phyloP scores from a whole-genome alignment of 768 basidiomycete genomes.

The Coprinellus micaceus region DNA sequence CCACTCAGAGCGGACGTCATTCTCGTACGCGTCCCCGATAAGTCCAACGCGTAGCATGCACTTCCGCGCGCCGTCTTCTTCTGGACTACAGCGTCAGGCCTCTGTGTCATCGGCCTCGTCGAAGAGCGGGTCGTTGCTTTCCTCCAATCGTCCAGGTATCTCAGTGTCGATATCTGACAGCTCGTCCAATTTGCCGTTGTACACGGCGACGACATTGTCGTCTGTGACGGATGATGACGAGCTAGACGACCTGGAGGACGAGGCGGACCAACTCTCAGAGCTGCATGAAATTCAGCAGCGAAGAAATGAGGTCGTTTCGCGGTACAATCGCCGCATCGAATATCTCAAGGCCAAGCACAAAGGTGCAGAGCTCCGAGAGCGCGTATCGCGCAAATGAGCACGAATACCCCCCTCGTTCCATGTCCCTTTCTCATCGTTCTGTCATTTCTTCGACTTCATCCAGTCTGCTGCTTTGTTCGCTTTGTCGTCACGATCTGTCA shows the following conservation, averaged over 20 bases:
- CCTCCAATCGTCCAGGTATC: slow-evolving; percentile 28
- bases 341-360: slow-evolving; percentile 73
- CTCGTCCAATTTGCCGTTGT: slow-evolving; percentile 40
- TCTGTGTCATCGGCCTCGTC: slow-evolving; percentile 57
- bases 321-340: slow-evolving; percentile 70
- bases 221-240: slow-evolving; percentile 29
- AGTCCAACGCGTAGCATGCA: slow-evolving; percentile 18
- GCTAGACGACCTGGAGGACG: slow-evolving; percentile 21
- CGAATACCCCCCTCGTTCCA: background rate
- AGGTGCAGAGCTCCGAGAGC: slow-evolving; percentile 65
- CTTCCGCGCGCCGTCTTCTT: slow-evolving; percentile 20
- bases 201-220: slow-evolving; percentile 18
- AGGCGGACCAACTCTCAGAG: slow-evolving; percentile 24
- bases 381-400: slow-evolving; percentile 28
- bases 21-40: slow-evolving; percentile 42
- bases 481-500: background rate
- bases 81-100: slow-evolving; percentile 40
- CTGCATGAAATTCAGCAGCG: slow-evolving; percentile 61
- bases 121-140: slow-evolving; percentile 26
- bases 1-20: slow-evolving; percentile 37
- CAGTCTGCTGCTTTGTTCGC: background rate
- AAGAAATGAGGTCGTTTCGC: slow-evolving; percentile 58
- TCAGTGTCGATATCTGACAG: slow-evolving; percentile 38
- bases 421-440: background rate
- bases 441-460: too few relatives aligned